Percentiles rank a stretch among this genome's conserved stretches.
These are phyloP conservation scores for Eleusine indica DNA, from an alignment of 176 grass and related monocot species.

Conservation along the genomic window DNA sequence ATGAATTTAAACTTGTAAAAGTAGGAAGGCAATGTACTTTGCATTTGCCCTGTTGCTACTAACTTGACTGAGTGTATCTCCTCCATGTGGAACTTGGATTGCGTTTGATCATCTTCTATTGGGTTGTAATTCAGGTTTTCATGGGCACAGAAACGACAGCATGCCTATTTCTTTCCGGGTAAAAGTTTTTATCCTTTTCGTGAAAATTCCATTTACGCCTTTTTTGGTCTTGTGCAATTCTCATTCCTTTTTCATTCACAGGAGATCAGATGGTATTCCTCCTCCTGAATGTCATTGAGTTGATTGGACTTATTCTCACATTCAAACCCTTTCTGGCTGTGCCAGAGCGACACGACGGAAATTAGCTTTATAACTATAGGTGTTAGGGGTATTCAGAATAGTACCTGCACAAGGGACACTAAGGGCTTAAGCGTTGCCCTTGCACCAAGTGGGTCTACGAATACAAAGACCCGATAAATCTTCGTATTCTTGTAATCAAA, in stretches of 20 bases:
- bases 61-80: neutral
- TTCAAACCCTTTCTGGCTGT: conserved; percentile 65
- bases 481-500: neutral
- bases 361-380: neutral
- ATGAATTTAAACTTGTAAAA: neutral
- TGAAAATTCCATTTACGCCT: neutral
- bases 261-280: conserved; percentile 85
- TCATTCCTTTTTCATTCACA: conserved; percentile 4
- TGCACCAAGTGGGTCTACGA: neutral
- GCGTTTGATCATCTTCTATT: neutral
- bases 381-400: conserved; percentile 14
- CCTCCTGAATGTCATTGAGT: conserved; percentile 56
- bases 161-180: conserved; percentile 72
- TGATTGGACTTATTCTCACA: conserved; percentile 60
- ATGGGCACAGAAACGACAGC: conserved; percentile 78
- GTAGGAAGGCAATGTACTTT: neutral
- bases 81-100: neutral
- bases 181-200: neutral
- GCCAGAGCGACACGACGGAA: conserved; percentile 18
- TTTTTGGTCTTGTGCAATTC: neutral
- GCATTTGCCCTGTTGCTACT: neutral
- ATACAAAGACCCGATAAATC: neutral
- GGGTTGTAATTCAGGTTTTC: conserved; percentile 62
- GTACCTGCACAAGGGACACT: neutral
- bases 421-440: neutral